Evolutionary conservation across 2,329 filamentous ascomycete species (phyloP), one percentile per base, ranked within the genome.

Genomic region (Botrytis deweyae): DNA sequence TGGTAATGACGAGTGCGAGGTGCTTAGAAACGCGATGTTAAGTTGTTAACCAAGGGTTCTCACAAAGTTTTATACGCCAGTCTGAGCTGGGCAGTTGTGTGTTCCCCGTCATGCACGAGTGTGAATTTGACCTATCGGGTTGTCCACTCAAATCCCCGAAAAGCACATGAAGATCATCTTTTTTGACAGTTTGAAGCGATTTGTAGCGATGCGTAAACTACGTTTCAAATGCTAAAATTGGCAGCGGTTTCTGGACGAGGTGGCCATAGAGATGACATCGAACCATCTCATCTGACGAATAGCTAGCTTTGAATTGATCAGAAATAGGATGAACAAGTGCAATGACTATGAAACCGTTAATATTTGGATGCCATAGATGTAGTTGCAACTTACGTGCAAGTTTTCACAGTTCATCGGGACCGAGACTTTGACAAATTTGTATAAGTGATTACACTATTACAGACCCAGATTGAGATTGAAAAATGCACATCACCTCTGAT

Each of bases 291-390:
- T 40, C 59, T 62, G 22, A 16, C 12, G 10, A 40, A 38, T 62
- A 62, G 59, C 33, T 6, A 7, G 85, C 83, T 40, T 52, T 4
- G 1, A 52, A 52, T 52, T n/a, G 49, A 52, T 52, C 49, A 52
- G 10, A n/a, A 52, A n/a, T 52, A 10, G 2, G 25, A n/a, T 25
- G 4, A 4, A n/a, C 25, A 52, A n/a, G n/a, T 52, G 22, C 10
- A 52, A 52, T 52, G 10, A 22, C 22, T 52, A 52, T 52, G 49
- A 52, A 4, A 25, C 25, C 4, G 25, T n/a, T 52, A 25, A 25
- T 14, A n/a, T 52, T 14, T 52, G 25, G 12, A 52, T 52, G 10
- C 25, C 22, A 52, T n/a, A 25, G 25, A 52, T 52, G 25, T 14
- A 52, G 49, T 52, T 14, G 25, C 1, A 14, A 52, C 49, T 52